Evolutionary conservation across 805 yeast genomes (phyloP).

Genomic region (Teunomyces stri): DNA sequence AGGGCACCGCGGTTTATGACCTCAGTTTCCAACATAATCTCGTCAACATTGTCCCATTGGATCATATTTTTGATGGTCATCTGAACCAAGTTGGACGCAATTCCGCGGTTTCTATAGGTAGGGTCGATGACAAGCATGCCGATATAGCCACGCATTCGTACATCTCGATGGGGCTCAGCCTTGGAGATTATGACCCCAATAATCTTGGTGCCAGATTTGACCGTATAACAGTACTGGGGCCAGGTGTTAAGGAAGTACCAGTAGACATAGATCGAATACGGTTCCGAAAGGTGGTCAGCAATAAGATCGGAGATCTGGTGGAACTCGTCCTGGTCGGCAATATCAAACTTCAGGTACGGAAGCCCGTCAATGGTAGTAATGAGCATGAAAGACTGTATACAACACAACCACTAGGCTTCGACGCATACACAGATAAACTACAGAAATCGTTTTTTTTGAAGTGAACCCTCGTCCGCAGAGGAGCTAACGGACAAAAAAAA

Average conservation of each 20-base stretch:
- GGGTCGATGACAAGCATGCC: conserved; percentile 92
- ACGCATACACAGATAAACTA: neutral
- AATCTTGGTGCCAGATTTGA: conserved; percentile 41
- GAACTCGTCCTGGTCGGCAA: conserved; percentile 37
- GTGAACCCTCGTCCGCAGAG: neutral
- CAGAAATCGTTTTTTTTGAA: neutral
- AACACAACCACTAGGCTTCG: neutral
- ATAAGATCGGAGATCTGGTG: conserved; percentile 55
- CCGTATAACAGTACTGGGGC: conserved; percentile 81
- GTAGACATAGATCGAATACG: conserved; percentile 91
- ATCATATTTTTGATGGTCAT: conserved; percentile 64
- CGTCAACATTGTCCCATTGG: conserved; percentile 66
- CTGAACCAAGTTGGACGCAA: conserved; percentile 71
- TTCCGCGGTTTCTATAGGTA: conserved; percentile 69
- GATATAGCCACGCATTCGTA: conserved; percentile 81
- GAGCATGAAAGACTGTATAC: neutral
- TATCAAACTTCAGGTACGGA: conserved; percentile 23
- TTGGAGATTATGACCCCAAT: conserved; percentile 88
- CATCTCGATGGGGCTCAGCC: conserved; percentile 70
- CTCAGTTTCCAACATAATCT: conserved; percentile 91
- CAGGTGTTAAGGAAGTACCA: conserved; percentile 85
- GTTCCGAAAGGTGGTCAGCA: conserved; percentile 79
- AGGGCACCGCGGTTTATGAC: conserved; percentile 74
- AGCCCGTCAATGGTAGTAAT: conserved; percentile 17
- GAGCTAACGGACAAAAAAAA: neutral